A percentile compares a stretch with the other conserved stretches of the same genome.
Conservation (phyloP, 257 asterid species). For the Solanum microdontum region DNA sequence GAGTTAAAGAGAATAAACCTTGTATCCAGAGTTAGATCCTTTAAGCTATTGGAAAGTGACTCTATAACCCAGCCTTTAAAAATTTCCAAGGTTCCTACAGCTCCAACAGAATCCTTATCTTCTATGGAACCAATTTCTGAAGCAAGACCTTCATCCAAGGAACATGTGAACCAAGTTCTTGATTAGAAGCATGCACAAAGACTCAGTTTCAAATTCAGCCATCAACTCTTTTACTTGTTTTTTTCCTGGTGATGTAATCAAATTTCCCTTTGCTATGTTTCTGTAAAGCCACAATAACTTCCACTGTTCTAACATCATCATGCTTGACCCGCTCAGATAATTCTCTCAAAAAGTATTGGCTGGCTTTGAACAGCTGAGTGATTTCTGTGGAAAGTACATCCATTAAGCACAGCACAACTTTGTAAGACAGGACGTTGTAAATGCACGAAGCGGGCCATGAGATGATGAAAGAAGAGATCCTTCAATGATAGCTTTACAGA, state of each 20-base stretch:
- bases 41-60: constrained; percentile 56
- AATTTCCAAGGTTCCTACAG: constrained; percentile 43
- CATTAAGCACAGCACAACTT: constrained; percentile 68
- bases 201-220: constrained; percentile 60
- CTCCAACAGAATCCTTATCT: constrained; percentile 52
- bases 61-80: constrained; percentile 79
- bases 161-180: constrained; percentile 59
- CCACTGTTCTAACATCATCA: constrained; percentile 63
- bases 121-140: constrained; percentile 79
- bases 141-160: constrained; percentile 62
- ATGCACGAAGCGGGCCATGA: constrained; percentile 60
- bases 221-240: constrained; percentile 61
- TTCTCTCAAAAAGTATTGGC: constrained; percentile 51
- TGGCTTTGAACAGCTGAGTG: constrained; percentile 82
- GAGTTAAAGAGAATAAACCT: constrained; percentile 79
- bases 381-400: constrained; percentile 69
- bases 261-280: constrained; percentile 79
- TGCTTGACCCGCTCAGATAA: constrained; percentile 56
- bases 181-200: constrained; percentile 59
- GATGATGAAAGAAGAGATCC: constrained; percentile 75
- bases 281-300: constrained; percentile 78
- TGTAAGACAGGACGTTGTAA: constrained; percentile 43
- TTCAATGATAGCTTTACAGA: constrained; percentile 65
- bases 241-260: constrained; percentile 63
- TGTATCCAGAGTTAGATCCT: constrained; percentile 57